These are phyloP conservation scores for Draba incana DNA, from an alignment of 345 rosid species.

Conservation along the genomic window DNA sequence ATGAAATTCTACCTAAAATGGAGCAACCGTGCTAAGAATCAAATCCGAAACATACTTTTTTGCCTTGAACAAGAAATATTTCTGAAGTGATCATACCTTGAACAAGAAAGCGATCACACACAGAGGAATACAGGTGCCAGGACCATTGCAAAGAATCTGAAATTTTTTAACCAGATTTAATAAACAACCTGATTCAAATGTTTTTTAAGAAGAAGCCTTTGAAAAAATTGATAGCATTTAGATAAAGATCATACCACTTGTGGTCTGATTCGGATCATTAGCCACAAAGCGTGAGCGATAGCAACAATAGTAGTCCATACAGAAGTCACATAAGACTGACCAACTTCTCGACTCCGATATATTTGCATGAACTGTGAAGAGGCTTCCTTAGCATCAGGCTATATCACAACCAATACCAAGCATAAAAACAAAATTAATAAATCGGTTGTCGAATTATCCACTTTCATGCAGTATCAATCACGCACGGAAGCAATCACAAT, in stretches of 20 bases:
- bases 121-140: slow-evolving; percentile 93
- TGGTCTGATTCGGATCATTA: slow-evolving; percentile 83
- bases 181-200: slow-evolving; percentile 5
- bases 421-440: slow-evolving; percentile 20
- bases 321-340: slow-evolving; percentile 88
- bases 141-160: slow-evolving; percentile 94
- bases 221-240: slow-evolving; percentile 11
- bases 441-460: not conserved
- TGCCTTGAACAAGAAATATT: not conserved
- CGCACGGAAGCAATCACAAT: slow-evolving; percentile 7
- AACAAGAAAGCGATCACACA: slow-evolving; percentile 74
- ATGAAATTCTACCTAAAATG: not conserved
- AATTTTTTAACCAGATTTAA: slow-evolving; percentile 3
- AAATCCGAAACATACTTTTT: too few species aligned
- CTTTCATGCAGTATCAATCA: slow-evolving; percentile 20
- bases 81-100: slow-evolving; percentile 53
- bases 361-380: slow-evolving; percentile 68
- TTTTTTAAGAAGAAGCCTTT: slow-evolving; percentile 4
- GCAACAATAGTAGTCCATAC: slow-evolving; percentile 82
- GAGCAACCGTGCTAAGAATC: too few species aligned
- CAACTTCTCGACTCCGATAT: slow-evolving; percentile 95
- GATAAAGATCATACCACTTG: slow-evolving; percentile 63
- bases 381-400: slow-evolving; percentile 46
- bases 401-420: slow-evolving; percentile 20
- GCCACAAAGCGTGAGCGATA: slow-evolving; percentile 62